Conservation (phyloP, 257 asterid species). For the Cinchona pubescens region DNA sequence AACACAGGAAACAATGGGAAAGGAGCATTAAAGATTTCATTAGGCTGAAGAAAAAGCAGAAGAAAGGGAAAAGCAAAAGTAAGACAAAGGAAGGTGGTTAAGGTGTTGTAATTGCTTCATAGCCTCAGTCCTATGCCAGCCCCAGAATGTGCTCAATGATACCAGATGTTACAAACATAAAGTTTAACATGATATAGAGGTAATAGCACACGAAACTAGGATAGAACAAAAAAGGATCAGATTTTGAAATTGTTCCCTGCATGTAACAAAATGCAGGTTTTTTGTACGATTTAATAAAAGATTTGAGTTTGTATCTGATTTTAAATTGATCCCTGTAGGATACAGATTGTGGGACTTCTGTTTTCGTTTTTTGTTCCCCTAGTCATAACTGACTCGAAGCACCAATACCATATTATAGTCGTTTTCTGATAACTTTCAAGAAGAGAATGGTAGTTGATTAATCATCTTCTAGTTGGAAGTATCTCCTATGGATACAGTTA, state of each 20-base stretch:
- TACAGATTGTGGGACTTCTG: background rate
- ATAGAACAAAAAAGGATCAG: no score
- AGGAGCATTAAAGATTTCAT: slow-evolving; percentile 52
- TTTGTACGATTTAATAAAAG: background rate
- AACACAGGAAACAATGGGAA: slow-evolving; percentile 65
- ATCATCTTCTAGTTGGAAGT: background rate
- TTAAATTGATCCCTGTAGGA: background rate
- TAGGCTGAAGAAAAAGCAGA: slow-evolving; percentile 56
- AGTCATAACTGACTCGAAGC: background rate
- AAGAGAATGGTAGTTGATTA: background rate
- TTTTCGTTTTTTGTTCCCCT: background rate
- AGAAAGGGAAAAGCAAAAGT: slow-evolving; percentile 49
- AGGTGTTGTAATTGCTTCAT: slow-evolving; percentile 6
- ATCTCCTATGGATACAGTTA: background rate
- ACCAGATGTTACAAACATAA: no score
- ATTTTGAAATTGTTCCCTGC: no score
- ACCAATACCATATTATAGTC: no score
- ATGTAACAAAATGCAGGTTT: background rate
- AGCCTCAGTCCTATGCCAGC: slow-evolving; percentile 11
- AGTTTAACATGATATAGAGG: no score
- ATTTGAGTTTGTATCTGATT: background rate
- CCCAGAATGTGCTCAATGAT: background rate
- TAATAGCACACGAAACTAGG: no score
- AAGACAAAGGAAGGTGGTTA: slow-evolving; percentile 31
- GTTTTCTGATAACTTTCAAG: background rate